Conservation (phyloP, 495 filamentous ascomycete species). For the Tuber aestivum region DNA sequence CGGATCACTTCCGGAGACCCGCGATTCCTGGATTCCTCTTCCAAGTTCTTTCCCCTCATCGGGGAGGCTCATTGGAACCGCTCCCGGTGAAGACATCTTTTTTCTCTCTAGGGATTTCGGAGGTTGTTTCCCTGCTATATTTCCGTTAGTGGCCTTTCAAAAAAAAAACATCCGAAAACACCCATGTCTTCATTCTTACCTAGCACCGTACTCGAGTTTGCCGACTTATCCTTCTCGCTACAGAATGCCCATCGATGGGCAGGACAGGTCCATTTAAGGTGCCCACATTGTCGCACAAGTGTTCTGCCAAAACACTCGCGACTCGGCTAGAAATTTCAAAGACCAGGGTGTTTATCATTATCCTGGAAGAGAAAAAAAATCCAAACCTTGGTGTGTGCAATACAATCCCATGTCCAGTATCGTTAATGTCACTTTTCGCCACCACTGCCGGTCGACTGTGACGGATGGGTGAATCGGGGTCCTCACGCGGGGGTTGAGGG, state of each 20-base stretch:
- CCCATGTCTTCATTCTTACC: not conserved
- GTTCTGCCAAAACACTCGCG: not conserved
- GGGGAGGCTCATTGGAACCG: not conserved
- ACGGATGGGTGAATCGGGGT: not conserved
- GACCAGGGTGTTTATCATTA: not conserved
- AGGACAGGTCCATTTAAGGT: constrained; percentile 14
- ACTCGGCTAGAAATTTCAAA: not conserved
- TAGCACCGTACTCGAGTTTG: not conserved
- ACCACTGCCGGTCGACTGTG: not conserved
- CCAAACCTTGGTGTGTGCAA: not conserved
- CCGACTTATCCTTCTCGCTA: constrained; percentile 12
- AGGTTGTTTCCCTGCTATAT: not conserved
- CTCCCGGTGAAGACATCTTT: constrained; percentile 9
- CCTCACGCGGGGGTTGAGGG: not conserved
- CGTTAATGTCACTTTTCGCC: not conserved
- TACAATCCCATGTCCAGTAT: not conserved
- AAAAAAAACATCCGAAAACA: too few relatives aligned
- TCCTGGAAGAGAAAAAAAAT: not conserved
- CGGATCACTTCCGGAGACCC: constrained; percentile 13
- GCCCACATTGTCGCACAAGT: not conserved
- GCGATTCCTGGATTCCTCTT: not conserved
- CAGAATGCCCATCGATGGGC: constrained; percentile 8
- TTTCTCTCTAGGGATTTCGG: not conserved
- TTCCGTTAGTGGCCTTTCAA: constrained; percentile 1
- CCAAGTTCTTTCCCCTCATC: not conserved